These are phyloP conservation scores for Trichothecium sympodiale DNA, from an alignment of 2,329 filamentous ascomycete genomes.

Conservation along the genomic window DNA sequence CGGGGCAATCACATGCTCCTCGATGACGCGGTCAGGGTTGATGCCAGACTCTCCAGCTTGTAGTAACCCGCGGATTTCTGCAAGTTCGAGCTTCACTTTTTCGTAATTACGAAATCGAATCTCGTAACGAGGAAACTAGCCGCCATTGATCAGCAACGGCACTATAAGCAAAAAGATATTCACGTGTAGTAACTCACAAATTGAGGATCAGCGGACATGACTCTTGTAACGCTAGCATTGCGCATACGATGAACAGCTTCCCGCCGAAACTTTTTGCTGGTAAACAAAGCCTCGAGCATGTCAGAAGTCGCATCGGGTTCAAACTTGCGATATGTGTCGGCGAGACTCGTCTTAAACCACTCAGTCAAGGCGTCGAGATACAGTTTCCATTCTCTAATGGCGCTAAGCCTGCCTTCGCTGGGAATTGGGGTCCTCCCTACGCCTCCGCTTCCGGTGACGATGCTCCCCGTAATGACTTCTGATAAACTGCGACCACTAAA, in stretches of 20 bases:
- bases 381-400: conserved; percentile 32
- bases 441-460: conserved; percentile 11
- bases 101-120: conserved; percentile 37
- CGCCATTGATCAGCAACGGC: conserved; percentile 6
- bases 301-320: conserved; percentile 30
- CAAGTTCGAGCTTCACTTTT: conserved; percentile 28
- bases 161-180: not conserved
- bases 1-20: conserved; percentile 30
- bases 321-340: conserved; percentile 33
- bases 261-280: conserved; percentile 27
- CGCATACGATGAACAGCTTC: conserved; percentile 33
- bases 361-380: conserved; percentile 30
- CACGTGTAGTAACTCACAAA: conserved; percentile 18
- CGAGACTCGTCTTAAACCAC: conserved; percentile 27
- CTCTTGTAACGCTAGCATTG: conserved; percentile 29
- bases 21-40: conserved; percentile 23
- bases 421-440: not conserved
- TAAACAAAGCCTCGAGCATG: conserved; percentile 31
- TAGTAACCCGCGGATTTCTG: conserved; percentile 26
- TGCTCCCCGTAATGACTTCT: conserved; percentile 18
- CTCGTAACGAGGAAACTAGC: conserved; percentile 31
- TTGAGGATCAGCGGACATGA: conserved; percentile 30
- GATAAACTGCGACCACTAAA: conserved; percentile 24
- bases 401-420: conserved; percentile 15
- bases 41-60: conserved; percentile 28